phyloP scores from a whole-genome alignment of 805 yeast species.

The Saturnispora dispora region DNA sequence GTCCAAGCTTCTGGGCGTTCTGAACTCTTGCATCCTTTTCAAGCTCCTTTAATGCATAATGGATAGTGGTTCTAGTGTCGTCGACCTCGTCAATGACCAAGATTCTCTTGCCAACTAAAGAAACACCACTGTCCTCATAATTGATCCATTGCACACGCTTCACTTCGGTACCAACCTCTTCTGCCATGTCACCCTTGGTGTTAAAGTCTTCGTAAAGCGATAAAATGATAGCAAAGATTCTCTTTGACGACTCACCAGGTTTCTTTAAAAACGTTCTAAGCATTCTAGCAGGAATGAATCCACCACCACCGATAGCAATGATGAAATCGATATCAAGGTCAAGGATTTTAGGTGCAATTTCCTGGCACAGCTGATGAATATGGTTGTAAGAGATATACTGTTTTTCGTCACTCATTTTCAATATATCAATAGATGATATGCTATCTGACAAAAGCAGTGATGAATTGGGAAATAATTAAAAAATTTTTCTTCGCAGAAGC shows the following conservation, averaged over 20 bases:
- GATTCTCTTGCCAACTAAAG: conserved; percentile 59
- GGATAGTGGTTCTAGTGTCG: conserved; percentile 78
- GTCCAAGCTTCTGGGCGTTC: conserved; percentile 24
- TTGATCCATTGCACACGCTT: conserved; percentile 81
- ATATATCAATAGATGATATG: not conserved
- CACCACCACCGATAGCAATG: conserved; percentile 86
- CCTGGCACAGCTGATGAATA: conserved; percentile 49
- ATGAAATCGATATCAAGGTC: conserved; percentile 77
- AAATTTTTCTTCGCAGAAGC: not conserved
- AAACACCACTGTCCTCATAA: conserved; percentile 52
- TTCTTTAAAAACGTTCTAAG: conserved; percentile 85
- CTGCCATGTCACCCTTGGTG: conserved; percentile 47
- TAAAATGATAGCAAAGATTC: conserved; percentile 90
- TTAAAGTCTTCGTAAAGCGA: conserved; percentile 82
- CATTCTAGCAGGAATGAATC: conserved; percentile 95
- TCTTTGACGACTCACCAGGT: conserved; percentile 78
- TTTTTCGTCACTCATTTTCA: conserved; percentile 27
- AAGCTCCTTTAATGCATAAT: conserved; percentile 67
- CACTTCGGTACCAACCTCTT: conserved; percentile 55
- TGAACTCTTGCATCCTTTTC: conserved; percentile 62
- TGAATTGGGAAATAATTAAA: not conserved
- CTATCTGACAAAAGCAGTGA: not conserved
- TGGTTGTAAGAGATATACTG: conserved; percentile 75
- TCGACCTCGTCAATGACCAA: conserved; percentile 79
- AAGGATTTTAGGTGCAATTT: conserved; percentile 46